Evolutionary conservation across 2,329 filamentous ascomycete genomes (phyloP).

Genomic region (Aspergillus japonicus): DNA sequence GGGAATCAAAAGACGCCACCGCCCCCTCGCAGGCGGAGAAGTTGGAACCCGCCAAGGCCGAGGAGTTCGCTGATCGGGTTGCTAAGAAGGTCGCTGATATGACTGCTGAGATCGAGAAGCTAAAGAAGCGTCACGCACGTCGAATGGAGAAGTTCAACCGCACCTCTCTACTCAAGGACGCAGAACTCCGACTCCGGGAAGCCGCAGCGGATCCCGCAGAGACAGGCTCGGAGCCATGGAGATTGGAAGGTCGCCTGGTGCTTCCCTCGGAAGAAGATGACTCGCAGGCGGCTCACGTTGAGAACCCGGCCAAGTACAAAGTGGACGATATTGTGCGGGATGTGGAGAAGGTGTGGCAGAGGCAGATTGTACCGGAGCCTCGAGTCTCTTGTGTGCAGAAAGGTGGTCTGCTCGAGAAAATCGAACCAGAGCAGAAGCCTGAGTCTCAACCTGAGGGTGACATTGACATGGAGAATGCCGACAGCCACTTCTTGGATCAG

Average conservation of each 20-base stretch:
- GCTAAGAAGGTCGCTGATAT: slow-evolving; percentile 69
- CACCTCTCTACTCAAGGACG: slow-evolving; percentile 66
- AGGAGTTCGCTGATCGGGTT: slow-evolving; percentile 80
- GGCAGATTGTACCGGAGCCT: slow-evolving; percentile 63
- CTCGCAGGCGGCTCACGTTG: slow-evolving; percentile 37
- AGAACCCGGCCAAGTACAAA: slow-evolving; percentile 44
- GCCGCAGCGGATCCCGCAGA: slow-evolving; percentile 58
- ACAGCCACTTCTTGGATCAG: slow-evolving; percentile 35
- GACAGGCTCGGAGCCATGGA: slow-evolving; percentile 61
- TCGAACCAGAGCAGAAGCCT: slow-evolving; percentile 32
- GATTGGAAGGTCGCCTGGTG: slow-evolving; percentile 56
- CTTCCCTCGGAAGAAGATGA: slow-evolving; percentile 35
- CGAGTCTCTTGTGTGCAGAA: slow-evolving; percentile 71
- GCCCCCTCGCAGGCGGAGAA: slow-evolving; percentile 52
- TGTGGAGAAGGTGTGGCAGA: slow-evolving; percentile 69
- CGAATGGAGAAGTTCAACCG: slow-evolving; percentile 72
- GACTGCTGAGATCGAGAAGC: slow-evolving; percentile 76
- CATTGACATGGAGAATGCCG: slow-evolving; percentile 35
- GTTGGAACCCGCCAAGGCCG: slow-evolving; percentile 72
- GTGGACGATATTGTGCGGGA: slow-evolving; percentile 72
- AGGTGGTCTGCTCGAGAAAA: slow-evolving; percentile 67
- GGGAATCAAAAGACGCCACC: slow-evolving; percentile 30
- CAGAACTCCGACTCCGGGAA: slow-evolving; percentile 72
- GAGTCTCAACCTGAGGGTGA: slow-evolving; percentile 27
- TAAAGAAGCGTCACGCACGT: slow-evolving; percentile 76